Evolutionary conservation across 176 grass and related monocot species (phyloP).

Genomic region (Ampelocalamus luodianensis): DNA sequence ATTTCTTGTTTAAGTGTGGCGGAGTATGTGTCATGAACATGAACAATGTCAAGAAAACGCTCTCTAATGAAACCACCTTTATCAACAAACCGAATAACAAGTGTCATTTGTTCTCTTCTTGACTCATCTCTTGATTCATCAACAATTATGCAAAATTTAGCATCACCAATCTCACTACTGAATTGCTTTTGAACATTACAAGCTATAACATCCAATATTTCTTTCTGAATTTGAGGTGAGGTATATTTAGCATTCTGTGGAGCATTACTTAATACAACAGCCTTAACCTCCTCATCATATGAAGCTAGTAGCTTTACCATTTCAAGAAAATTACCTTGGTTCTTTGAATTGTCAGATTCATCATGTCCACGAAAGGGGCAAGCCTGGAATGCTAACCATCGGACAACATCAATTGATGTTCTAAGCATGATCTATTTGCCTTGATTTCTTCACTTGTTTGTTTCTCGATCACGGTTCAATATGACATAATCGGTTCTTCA

Average conservation of each 20-base stretch:
- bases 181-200: background rate
- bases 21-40: background rate
- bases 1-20: background rate
- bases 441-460: background rate
- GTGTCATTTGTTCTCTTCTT: background rate
- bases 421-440: background rate
- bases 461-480: background rate
- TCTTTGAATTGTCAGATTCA: background rate
- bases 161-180: background rate
- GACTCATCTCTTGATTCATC: background rate
- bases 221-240: background rate
- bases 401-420: background rate
- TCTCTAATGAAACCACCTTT: background rate
- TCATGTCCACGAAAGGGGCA: background rate
- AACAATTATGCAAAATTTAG: background rate
- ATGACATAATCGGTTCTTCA: background rate
- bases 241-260: background rate
- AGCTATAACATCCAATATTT: background rate
- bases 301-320: background rate
- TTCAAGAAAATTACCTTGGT: conserved; percentile 1
- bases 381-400: background rate
- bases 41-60: background rate
- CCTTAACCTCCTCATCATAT: background rate
- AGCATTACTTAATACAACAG: background rate
- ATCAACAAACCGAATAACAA: background rate